Conservation (phyloP, 2,329 filamentous ascomycete species). For the Rasamsonia emersonii region DNA sequence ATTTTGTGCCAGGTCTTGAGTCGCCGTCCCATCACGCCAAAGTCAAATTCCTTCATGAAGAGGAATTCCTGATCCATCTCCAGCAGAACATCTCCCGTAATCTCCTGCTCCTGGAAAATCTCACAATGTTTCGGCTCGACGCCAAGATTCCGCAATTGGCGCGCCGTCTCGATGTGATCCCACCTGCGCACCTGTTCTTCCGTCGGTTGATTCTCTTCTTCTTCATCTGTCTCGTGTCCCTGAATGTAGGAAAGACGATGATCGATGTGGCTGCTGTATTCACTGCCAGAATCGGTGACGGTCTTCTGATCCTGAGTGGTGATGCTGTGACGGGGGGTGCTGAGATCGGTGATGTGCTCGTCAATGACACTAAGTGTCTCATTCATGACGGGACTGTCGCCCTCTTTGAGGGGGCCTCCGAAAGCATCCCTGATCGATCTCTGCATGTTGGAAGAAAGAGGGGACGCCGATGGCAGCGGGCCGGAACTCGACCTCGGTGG, state of each 20-base stretch:
- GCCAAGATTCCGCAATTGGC: conserved; percentile 75
- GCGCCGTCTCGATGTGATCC: conserved; percentile 74
- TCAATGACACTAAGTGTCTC: conserved; percentile 94
- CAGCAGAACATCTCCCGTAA: conserved; percentile 83
- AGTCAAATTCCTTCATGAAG: conserved; percentile 89
- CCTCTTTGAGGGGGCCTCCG: conserved; percentile 42
- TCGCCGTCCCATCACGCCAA: conserved; percentile 80
- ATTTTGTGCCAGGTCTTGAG: conserved; percentile 97
- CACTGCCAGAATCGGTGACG: conserved; percentile 73
- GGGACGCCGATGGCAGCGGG: conserved; percentile 25
- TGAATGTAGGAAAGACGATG: conserved; percentile 83
- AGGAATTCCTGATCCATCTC: conserved; percentile 93
- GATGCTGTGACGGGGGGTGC: conserved; percentile 49
- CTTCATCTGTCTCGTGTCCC: conserved; percentile 90
- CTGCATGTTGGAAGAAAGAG: conserved; percentile 31
- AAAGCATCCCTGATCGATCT: conserved; percentile 39
- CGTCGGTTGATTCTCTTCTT: conserved; percentile 69
- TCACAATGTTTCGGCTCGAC: conserved; percentile 87
- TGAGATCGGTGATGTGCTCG: conserved; percentile 89
- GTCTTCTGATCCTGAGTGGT: conserved; percentile 42
- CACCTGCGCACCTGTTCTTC: conserved; percentile 69
- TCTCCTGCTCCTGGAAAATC: conserved; percentile 92
- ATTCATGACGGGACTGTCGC: conserved; percentile 74
- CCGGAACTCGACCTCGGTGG: conserved; percentile 27
- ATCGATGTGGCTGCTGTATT: conserved; percentile 73